A percentile compares a stretch with the other conserved stretches of the same genome.
phyloP scores from a whole-genome alignment of 1,284 basidiomycete genomes.

The Phellinidium pouzarii region DNA sequence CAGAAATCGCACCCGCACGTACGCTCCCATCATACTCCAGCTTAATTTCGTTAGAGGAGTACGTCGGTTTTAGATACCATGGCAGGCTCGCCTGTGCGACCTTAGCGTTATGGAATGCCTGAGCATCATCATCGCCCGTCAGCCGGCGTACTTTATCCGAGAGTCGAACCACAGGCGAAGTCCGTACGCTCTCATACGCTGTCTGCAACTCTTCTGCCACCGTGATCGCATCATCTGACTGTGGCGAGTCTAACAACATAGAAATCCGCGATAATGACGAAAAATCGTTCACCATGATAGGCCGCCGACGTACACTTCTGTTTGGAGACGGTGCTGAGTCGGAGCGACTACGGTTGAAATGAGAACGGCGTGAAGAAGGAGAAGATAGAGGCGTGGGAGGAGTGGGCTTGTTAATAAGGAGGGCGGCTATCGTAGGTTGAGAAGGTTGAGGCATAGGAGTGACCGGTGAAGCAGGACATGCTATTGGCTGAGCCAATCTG shows the following conservation, averaged over 20 bases:
- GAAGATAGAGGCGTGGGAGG: conserved; percentile 22
- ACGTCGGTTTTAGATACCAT: conserved; percentile 62
- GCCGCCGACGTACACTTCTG: conserved; percentile 26
- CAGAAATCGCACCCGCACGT: conserved; percentile 58
- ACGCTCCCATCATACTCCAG: conserved; percentile 52
- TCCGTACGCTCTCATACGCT: neutral
- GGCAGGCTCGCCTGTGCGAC: conserved; percentile 37
- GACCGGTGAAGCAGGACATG: conserved; percentile 36
- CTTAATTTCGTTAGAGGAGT: conserved; percentile 48
- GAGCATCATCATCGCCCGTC: conserved; percentile 41
- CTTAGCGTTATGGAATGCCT: conserved; percentile 32
- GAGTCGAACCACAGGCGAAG: conserved; percentile 18
- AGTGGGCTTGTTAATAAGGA: conserved; percentile 28
- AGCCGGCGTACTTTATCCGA: conserved; percentile 36
- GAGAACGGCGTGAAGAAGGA: conserved; percentile 7
- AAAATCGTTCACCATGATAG: conserved; percentile 37
- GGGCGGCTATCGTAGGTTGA: conserved; percentile 23
- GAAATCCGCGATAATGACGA: conserved; percentile 34
- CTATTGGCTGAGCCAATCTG: neutral
- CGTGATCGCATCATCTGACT: conserved; percentile 12
- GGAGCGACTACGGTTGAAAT: conserved; percentile 22
- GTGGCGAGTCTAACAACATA: conserved; percentile 34
- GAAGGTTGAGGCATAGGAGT: conserved; percentile 37
- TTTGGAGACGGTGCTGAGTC: conserved; percentile 19
- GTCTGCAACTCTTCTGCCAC: neutral